Evolutionary conservation across 495 filamentous ascomycete species (phyloP).

Genomic region (Neurospora hispaniola): DNA sequence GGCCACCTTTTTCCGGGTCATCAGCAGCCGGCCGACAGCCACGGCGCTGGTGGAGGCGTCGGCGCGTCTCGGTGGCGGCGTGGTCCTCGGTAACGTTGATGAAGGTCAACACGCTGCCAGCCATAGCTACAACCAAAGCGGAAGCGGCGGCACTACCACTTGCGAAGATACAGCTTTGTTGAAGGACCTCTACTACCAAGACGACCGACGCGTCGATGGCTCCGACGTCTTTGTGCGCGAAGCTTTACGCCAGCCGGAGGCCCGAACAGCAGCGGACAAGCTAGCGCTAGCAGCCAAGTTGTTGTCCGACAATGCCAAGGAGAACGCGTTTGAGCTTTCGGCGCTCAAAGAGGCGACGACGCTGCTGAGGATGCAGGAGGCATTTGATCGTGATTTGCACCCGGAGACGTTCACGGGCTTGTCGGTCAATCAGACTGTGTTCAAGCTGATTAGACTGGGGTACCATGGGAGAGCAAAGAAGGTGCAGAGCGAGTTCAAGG

Average conservation of each 20-base stretch:
- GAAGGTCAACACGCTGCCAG: conserved; percentile 9
- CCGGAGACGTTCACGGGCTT: conserved; percentile 67
- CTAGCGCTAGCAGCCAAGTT: conserved; percentile 73
- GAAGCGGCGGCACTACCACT: not conserved
- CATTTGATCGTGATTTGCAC: conserved; percentile 65
- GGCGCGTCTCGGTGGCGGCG: conserved; percentile 35
- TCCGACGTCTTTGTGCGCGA: conserved; percentile 78
- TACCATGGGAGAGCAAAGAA: conserved; percentile 74
- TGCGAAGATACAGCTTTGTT: conserved; percentile 67
- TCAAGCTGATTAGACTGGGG: conserved; percentile 63
- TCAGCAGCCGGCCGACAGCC: conserved; percentile 77
- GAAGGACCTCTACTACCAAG: conserved; percentile 96
- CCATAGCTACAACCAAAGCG: not conserved
- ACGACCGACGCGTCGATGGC: conserved; percentile 84
- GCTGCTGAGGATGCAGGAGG: conserved; percentile 75
- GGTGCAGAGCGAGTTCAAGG: conserved; percentile 82
- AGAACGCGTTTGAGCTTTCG: conserved; percentile 62
- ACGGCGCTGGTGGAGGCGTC: conserved; percentile 82
- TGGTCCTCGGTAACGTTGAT: conserved; percentile 3
- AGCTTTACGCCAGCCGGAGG: conserved; percentile 55
- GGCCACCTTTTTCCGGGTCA: conserved; percentile 83
- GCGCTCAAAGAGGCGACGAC: conserved; percentile 65
- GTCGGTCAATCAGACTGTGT: conserved; percentile 81
- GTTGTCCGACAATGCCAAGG: conserved; percentile 67
- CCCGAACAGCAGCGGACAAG: conserved; percentile 59